Conservation (phyloP, 306 rosid genomes). For the Mucuna pruriens region DNA sequence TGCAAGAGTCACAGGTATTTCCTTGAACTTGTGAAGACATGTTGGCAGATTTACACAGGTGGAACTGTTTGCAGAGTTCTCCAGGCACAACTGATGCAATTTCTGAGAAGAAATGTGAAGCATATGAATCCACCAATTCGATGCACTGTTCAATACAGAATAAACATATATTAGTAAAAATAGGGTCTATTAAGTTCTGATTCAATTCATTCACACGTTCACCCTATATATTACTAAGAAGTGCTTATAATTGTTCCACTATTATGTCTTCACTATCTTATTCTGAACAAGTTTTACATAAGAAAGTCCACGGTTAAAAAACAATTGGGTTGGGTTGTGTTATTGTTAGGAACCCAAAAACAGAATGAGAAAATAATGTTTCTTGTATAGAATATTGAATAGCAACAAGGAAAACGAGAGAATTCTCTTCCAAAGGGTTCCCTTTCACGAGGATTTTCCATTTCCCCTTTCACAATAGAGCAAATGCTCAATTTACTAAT, state of each 20-base stretch:
- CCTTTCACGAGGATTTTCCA: background rate
- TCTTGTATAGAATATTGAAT: background rate
- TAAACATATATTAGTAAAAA: constrained; percentile 4
- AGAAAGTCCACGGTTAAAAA: background rate
- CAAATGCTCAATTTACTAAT: background rate
- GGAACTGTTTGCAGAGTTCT: constrained; percentile 57
- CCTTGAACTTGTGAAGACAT: constrained; percentile 54
- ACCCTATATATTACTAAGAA: background rate
- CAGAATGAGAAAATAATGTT: background rate
- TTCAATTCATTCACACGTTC: constrained; percentile 21
- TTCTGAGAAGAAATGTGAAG: constrained; percentile 71
- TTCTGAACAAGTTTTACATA: background rate
- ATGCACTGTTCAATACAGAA: constrained; percentile 59
- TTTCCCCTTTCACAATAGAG: background rate
- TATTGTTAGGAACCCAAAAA: background rate
- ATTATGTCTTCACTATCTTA: background rate
- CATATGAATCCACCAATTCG: constrained; percentile 70
- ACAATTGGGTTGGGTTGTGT: background rate
- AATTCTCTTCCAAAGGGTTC: background rate
- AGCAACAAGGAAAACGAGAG: background rate
- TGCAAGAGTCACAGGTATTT: constrained; percentile 75
- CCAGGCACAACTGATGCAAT: constrained; percentile 56
- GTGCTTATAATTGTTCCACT: background rate
- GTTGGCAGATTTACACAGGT: constrained; percentile 57
- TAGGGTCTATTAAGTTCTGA: background rate